Base-by-base conservation (phyloP, 2,329 filamentous ascomycete genomes). In the Pyricularia pennisetigena region DNA sequence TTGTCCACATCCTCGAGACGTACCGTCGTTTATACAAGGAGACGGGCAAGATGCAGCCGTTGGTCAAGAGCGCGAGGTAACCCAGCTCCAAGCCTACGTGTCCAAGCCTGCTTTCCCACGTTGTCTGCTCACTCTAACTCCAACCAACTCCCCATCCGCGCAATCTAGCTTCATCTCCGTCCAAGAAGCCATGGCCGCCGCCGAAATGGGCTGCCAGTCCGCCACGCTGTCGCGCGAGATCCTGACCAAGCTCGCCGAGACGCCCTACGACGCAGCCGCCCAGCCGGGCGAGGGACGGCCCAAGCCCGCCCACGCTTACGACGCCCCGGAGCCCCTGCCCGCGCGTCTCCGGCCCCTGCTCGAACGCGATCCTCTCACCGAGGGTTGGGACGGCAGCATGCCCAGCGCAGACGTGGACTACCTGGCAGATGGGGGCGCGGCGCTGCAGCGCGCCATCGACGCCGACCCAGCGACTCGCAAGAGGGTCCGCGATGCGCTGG, bases 1-100 rank as follows among this genome's bases (percentile, higher is more conserved):
- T 83, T n/a, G 69, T 82, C 24, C 81, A 83, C 70, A 84, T 84
- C 62, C 74, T 82, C 20, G 79, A 83, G 69, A 80, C 77, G 0
- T 84, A 83, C 74, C 78, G 76, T 69, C 76, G 75, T 3, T 76
- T 83, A 24, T 81, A 81, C 69, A 78, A 77, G 66, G 78, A 81
- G 70, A 83, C 81, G 0, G 82, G 82, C n/a, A 78, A 79, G 69
- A 77, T 79, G 67, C 82, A 84, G 73, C 82, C 82, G 1, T 74
- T 82, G 12, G 71, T 84, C 16, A 83, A 83, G 72, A 80, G 80
- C 61, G 81, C 81, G 3, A 81, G 79, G 78, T 79, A 73, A 64
- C 69, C 1, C 4, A 6, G 28, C 30, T 9, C 54, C 54, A 59
- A 59, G 2, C 7, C 54, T 2, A 7, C 57, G 3, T 28, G 3